Evolutionary conservation across 306 rosid genomes (phyloP).

Genomic region (Rosa rugosa): DNA sequence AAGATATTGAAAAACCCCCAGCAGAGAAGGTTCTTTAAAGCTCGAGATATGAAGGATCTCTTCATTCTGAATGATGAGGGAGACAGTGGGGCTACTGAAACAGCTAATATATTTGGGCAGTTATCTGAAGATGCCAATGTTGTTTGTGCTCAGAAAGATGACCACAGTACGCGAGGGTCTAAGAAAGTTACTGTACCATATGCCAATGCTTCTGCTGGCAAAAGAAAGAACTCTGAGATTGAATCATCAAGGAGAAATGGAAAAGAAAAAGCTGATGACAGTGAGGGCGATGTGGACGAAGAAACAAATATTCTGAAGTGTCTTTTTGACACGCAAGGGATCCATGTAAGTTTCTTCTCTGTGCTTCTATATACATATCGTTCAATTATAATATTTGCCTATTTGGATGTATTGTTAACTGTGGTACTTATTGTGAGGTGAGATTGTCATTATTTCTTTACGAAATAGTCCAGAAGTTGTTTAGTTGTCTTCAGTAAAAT

Average conservation of each 20-base stretch:
- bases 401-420: not conserved
- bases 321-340: conserved; percentile 81
- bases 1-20: conserved; percentile 93
- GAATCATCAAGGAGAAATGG: conserved; percentile 46
- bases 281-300: conserved; percentile 52
- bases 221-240: conserved; percentile 32
- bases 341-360: conserved; percentile 69
- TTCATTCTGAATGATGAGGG: conserved; percentile 72
- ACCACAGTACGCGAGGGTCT: conserved; percentile 36
- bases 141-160: conserved; percentile 52
- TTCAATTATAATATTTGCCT: not conserved
- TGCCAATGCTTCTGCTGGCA: conserved; percentile 37
- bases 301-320: conserved; percentile 70
- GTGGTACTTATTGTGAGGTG: not conserved
- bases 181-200: conserved; percentile 23
- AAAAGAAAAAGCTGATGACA: conserved; percentile 58
- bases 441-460: not conserved
- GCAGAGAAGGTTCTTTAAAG: conserved; percentile 93
- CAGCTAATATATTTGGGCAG: conserved; percentile 76
- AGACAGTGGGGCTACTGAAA: conserved; percentile 76
- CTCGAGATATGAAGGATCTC: conserved; percentile 98
- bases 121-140: conserved; percentile 67
- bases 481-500: not conserved
- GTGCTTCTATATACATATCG: not conserved
- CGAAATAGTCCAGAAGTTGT: not conserved